These are phyloP conservation scores for Ramalina intermedia DNA, from an alignment of 495 filamentous ascomycete species.

Conservation along the genomic window DNA sequence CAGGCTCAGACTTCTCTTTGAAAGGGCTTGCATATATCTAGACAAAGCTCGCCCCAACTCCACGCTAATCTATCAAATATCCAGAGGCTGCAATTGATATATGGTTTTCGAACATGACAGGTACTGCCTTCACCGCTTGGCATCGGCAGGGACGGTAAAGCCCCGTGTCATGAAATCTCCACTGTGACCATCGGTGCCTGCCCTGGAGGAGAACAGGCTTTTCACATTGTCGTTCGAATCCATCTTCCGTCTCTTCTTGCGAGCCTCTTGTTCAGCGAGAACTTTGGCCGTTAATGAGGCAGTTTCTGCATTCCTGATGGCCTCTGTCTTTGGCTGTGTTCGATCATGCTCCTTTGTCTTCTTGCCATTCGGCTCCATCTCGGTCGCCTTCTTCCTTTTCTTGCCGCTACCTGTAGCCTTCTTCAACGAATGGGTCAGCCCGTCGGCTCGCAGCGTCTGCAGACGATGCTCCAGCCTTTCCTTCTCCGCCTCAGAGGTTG, in stretches of 20 bases:
- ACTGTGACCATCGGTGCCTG: slow-evolving; percentile 35
- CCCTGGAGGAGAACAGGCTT: slow-evolving; percentile 49
- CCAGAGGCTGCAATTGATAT: no score
- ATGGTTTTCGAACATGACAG: no score
- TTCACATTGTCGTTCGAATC: slow-evolving; percentile 52
- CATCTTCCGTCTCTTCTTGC: slow-evolving; percentile 65
- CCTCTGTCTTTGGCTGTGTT: slow-evolving; percentile 13
- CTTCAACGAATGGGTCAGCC: slow-evolving; percentile 79
- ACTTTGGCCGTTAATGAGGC: slow-evolving; percentile 75
- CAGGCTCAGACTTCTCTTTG: no score
- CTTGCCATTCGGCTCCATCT: slow-evolving; percentile 18
- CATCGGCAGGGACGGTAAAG: slow-evolving; percentile 42
- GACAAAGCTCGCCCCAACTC: no score
- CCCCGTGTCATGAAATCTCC: slow-evolving; percentile 70
- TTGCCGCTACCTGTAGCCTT: slow-evolving; percentile 61
- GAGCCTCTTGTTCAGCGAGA: slow-evolving; percentile 67
- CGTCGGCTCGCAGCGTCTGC: slow-evolving; percentile 48
- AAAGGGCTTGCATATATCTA: no score
- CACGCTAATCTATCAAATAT: no score
- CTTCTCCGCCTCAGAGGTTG: slow-evolving; percentile 55
- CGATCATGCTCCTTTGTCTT: slow-evolving; percentile 3
- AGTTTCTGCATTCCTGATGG: slow-evolving; percentile 76
- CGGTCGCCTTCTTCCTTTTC: slow-evolving; percentile 36
- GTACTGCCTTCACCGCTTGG: slow-evolving; percentile 9
- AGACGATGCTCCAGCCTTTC: slow-evolving; percentile 49